Conservation (phyloP, 805 yeast species). For the Nakazawaea wyomingensis region DNA sequence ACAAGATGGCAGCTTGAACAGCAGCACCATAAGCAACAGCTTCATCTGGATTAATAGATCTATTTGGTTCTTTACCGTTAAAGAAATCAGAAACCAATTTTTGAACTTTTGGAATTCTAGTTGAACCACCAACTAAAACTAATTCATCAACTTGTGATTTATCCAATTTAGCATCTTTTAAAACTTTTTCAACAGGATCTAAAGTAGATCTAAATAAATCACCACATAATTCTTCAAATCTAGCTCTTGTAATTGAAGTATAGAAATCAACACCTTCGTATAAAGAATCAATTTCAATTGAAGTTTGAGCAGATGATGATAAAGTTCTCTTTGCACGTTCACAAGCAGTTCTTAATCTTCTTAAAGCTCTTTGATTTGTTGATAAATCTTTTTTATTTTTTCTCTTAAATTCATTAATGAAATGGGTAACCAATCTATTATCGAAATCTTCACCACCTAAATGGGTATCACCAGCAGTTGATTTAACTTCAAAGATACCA, state of each 20-base stretch:
- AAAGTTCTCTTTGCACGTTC: conserved; percentile 99
- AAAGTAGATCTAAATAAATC: conserved; percentile 90
- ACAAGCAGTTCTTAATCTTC: conserved; percentile 98
- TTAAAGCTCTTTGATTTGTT: conserved; percentile 90
- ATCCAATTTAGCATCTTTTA: conserved; percentile 85
- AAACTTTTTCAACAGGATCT: conserved; percentile 93
- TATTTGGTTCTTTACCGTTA: conserved; percentile 96
- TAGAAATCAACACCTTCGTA: conserved; percentile 96
- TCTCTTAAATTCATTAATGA: conserved; percentile 94
- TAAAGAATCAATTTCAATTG: conserved; percentile 91
- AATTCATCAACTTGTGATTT: conserved; percentile 88
- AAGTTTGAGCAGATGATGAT: conserved; percentile 93
- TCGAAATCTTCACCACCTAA: conserved; percentile 99
- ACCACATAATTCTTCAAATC: conserved; percentile 95
- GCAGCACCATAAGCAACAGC: conserved; percentile 99
- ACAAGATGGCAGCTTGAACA: conserved; percentile 93
- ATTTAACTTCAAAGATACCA: conserved; percentile 95
- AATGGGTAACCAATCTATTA: conserved; percentile 91
- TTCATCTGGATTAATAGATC: conserved; percentile 96
- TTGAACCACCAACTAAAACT: conserved; percentile 96
- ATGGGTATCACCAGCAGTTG: conserved; percentile 88
- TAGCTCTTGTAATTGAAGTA: conserved; percentile 94
- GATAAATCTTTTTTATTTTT: conserved; percentile 94
- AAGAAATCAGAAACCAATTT: conserved; percentile 93
- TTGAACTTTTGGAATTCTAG: conserved; percentile 97